These are phyloP conservation scores for Metschnikowia aberdeeniae DNA, from an alignment of 805 yeast species.

Conservation along the genomic window DNA sequence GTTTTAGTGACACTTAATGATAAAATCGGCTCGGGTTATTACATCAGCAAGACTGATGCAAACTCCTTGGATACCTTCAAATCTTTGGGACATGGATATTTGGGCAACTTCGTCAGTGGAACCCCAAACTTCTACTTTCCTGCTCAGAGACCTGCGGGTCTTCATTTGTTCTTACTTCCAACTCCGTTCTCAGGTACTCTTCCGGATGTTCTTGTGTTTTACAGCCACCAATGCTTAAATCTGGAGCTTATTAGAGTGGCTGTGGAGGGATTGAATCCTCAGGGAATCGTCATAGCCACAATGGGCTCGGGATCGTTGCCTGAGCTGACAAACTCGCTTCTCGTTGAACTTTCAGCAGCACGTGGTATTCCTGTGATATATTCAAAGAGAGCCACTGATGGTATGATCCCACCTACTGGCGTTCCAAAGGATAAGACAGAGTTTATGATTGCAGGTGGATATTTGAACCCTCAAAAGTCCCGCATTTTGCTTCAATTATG, in stretches of 20 bases:
- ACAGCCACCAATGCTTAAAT: constrained; percentile 59
- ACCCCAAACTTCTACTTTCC: constrained; percentile 64
- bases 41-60: constrained; percentile 67
- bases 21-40: constrained; percentile 65
- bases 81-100: constrained; percentile 62
- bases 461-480: constrained; percentile 61
- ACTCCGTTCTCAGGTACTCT: constrained; percentile 19
- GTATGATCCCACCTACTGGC: constrained; percentile 58
- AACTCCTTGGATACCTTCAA: constrained; percentile 69
- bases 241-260: constrained; percentile 45
- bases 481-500: constrained; percentile 57
- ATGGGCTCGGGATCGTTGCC: constrained; percentile 70
- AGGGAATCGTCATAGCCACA: constrained; percentile 62
- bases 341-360: constrained; percentile 34
- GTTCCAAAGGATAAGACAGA: constrained; percentile 23
- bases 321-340: constrained; percentile 43
- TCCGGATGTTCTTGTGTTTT: constrained; percentile 52
- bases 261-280: constrained; percentile 40
- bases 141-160: constrained; percentile 54
- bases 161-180: constrained; percentile 20
- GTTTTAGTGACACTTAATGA: constrained; percentile 64
- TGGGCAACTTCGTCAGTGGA: constrained; percentile 66
- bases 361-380: constrained; percentile 52
- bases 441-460: constrained; percentile 52
- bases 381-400: constrained; percentile 67